Conservation (phyloP, 1,284 basidiomycete genomes). For the Boletus semigastroideus region DNA sequence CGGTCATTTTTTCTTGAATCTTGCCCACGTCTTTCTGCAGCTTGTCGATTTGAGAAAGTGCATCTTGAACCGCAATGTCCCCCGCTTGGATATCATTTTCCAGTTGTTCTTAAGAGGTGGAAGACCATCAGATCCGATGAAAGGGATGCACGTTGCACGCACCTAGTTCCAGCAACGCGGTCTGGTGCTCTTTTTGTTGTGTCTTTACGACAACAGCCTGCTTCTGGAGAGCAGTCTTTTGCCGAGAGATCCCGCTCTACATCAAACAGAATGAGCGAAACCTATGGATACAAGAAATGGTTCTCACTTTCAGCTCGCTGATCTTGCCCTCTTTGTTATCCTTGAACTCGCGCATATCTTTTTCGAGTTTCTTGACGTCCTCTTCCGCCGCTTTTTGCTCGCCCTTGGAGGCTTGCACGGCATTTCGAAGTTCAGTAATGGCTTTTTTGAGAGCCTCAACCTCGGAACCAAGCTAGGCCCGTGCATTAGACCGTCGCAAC, state of each 20-base stretch:
- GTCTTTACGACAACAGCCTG: constrained; percentile 81
- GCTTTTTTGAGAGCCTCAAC: constrained; percentile 72
- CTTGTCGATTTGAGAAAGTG: constrained; percentile 55
- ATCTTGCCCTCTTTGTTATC: constrained; percentile 98
- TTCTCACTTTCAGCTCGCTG: constrained; percentile 82
- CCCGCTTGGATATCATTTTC: constrained; percentile 74
- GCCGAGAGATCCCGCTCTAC: constrained; percentile 71
- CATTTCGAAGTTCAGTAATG: constrained; percentile 66
- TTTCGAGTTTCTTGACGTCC: constrained; percentile 86
- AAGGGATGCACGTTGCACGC: constrained; percentile 21
- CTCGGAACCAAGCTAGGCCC: constrained; percentile 71
- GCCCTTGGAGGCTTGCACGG: constrained; percentile 66
- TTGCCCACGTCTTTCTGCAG: constrained; percentile 66
- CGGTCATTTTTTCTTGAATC: constrained; percentile 52
- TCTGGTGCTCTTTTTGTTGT: constrained; percentile 87
- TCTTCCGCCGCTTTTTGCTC: constrained; percentile 76
- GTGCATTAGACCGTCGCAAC: not conserved
- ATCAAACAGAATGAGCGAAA: constrained; percentile 9
- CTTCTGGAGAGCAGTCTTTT: constrained; percentile 82
- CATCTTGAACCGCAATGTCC: constrained; percentile 60
- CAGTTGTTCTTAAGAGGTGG: constrained; percentile 66
- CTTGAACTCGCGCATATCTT: constrained; percentile 98
- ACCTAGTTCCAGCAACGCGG: constrained; percentile 86
- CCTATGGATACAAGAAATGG: not conserved
- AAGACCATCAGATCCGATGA: not conserved